Evolutionary conservation across 331 rosid genomes (phyloP).

Genomic region (Acacia concinna): DNA sequence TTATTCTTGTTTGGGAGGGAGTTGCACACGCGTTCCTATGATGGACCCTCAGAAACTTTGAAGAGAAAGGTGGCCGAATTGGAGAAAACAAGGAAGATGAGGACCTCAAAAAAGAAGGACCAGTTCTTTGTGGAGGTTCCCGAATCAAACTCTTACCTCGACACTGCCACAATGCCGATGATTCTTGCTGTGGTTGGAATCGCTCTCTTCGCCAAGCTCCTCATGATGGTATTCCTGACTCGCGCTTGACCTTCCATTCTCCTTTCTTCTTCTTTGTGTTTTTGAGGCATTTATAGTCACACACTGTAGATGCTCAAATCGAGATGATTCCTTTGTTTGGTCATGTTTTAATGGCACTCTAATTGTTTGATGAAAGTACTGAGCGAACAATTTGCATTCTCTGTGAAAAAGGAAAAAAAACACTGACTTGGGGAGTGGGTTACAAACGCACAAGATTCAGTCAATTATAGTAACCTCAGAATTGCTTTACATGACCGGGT

Average conservation of each 20-base stretch:
- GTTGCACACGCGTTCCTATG: slow-evolving; percentile 27
- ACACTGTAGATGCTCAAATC: not conserved
- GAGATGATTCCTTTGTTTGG: not conserved
- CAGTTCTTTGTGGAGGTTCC: slow-evolving; percentile 46
- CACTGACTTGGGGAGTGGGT: too few relatives aligned
- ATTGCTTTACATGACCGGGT: too few relatives aligned
- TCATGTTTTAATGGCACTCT: slow-evolving; percentile 5
- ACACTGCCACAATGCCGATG: slow-evolving; percentile 54
- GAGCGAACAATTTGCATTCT: not conserved
- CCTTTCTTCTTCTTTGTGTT: not conserved
- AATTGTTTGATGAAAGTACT: slow-evolving; percentile 39
- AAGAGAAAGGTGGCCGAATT: slow-evolving; percentile 38
- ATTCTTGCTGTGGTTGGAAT: slow-evolving; percentile 35
- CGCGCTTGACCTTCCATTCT: not conserved
- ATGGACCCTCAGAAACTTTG: slow-evolving; percentile 34
- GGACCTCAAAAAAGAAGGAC: slow-evolving; percentile 37
- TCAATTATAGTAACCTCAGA: too few relatives aligned
- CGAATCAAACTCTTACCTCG: slow-evolving; percentile 41
- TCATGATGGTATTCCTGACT: slow-evolving; percentile 37
- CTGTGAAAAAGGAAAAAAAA: too few relatives aligned
- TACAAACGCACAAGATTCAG: too few relatives aligned
- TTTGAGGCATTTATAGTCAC: not conserved
- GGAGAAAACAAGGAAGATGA: slow-evolving; percentile 41
- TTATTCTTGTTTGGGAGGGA: slow-evolving; percentile 23
- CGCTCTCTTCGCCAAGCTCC: slow-evolving; percentile 46